Base-by-base conservation (phyloP, 805 yeast species). In the Naumovozyma castellii region DNA sequence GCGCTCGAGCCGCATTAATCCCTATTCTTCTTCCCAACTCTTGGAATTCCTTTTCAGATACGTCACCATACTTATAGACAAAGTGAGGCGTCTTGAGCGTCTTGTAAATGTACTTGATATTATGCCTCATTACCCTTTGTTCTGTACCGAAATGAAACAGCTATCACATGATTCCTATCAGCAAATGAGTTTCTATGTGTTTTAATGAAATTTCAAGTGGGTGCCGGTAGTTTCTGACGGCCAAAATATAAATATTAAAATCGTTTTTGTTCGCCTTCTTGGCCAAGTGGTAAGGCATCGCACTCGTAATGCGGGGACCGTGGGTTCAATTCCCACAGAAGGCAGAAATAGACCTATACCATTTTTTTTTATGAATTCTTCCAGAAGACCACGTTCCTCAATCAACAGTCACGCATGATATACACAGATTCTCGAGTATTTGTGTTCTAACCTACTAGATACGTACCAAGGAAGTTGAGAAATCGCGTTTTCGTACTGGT, bases 261-360 rank as follows among this genome's bases (percentile, higher is more conserved):
- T 10, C 27, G 27, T 22, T 10, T 29, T 13, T 8, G 14, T 29
- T 5, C 13, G 71, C 71, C 71, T 60, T 63, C 67, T 67, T 69
- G 72, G 73, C 73, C 72, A 68, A 68, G 73, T 67, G 73, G 72
- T 67, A 67, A 67, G 72, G 72, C 72, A 66, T 66, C 72, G 72
- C 72, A 68, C 73, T 68, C 73, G 73, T 68, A 68, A 67, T 67
- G 73, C 72, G 73, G 72, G 70, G 73, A 68, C 62, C 73, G 66
- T 63, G 72, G 72, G 73, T 68, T 68, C 73, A 68, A 68, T 63
- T 67, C 73, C 72, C 72, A 64, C 68, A 68, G 71, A 64, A 61
- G 72, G 72, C 73, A 69, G 27, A 6, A 22, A 6, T 22, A 22
- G 10, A 25, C 17, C n/a, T n/a, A n/a, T n/a, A n/a, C n/a, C n/a